These are phyloP conservation scores for Amanita rubescens DNA, from an alignment of 768 basidiomycete species.

Conservation along the genomic window DNA sequence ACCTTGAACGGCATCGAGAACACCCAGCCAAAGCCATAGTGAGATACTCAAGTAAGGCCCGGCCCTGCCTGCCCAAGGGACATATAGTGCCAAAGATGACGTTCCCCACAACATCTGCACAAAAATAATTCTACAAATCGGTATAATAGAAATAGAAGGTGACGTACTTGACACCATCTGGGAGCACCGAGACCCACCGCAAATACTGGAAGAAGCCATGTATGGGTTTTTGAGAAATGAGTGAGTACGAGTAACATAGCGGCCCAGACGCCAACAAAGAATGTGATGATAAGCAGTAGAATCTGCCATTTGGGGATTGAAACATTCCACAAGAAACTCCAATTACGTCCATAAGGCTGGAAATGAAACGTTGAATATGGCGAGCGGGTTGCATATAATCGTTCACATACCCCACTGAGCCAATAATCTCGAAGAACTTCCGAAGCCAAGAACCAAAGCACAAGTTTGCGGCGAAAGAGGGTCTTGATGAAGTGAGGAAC, in stretches of 20 bases:
- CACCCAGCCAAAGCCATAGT: slow-evolving; percentile 93
- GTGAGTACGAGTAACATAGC: slow-evolving; percentile 67
- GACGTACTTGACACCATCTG: slow-evolving; percentile 81
- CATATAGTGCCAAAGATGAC: slow-evolving; percentile 85
- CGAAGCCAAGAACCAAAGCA: slow-evolving; percentile 91
- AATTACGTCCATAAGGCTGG: slow-evolving; percentile 89
- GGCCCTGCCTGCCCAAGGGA: slow-evolving; percentile 83
- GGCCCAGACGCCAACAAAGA: slow-evolving; percentile 89
- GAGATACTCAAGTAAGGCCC: slow-evolving; percentile 89
- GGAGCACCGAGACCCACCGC: slow-evolving; percentile 93
- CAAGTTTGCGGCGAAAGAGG: slow-evolving; percentile 83
- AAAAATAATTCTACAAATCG: slow-evolving; percentile 16
- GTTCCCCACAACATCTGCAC: slow-evolving; percentile 85
- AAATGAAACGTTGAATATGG: slow-evolving; percentile 9
- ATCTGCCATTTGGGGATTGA: slow-evolving; percentile 80
- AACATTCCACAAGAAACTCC: slow-evolving; percentile 88
- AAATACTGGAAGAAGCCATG: slow-evolving; percentile 92
- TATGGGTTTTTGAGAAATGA: slow-evolving; percentile 87
- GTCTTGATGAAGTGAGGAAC: slow-evolving; percentile 90
- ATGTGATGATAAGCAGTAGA: slow-evolving; percentile 66
- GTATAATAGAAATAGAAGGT: neutral
- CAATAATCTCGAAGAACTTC: slow-evolving; percentile 91
- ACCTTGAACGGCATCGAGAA: slow-evolving; percentile 89
- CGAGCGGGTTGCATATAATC: neutral
- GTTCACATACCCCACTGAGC: slow-evolving; percentile 67